These are phyloP conservation scores for Cladosporium phlei DNA, from an alignment of 2,329 filamentous ascomycete genomes.

Conservation along the genomic window DNA sequence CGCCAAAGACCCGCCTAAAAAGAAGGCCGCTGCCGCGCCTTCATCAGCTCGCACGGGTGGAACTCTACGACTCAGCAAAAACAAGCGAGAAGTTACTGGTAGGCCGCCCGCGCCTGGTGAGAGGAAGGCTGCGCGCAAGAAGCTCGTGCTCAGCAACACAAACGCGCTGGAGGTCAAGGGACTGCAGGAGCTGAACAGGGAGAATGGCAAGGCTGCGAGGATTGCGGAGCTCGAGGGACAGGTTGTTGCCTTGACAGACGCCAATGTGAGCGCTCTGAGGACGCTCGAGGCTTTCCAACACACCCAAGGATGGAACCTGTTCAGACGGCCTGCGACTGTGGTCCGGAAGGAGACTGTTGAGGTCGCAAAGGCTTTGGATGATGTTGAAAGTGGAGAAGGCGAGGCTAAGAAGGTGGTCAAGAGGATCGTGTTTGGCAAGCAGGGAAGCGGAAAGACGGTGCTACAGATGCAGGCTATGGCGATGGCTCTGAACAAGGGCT, in stretches of 20 bases:
- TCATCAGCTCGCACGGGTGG: conserved; percentile 19
- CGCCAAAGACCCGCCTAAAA: conserved; percentile 28
- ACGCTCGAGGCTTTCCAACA: conserved; percentile 86
- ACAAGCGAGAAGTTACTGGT: conserved; percentile 23
- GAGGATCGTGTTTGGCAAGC: conserved; percentile 67
- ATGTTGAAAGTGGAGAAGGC: conserved; percentile 32
- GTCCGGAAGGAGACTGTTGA: conserved; percentile 73
- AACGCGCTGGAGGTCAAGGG: conserved; percentile 77
- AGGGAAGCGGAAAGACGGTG: conserved; percentile 79
- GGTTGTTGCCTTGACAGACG: conserved; percentile 64
- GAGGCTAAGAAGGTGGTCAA: conserved; percentile 51
- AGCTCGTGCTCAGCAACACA: conserved; percentile 87
- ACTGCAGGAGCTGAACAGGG: conserved; percentile 56
- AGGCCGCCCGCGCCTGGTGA: conserved; percentile 57
- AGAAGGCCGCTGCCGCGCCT: conserved; percentile 23
- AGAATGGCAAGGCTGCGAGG: conserved; percentile 40
- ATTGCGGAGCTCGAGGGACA: conserved; percentile 51
- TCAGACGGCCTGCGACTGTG: conserved; percentile 73
- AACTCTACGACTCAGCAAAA: conserved; percentile 29
- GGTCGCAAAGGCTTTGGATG: conserved; percentile 50
- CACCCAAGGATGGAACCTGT: conserved; percentile 82
- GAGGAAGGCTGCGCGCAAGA: conserved; percentile 80
- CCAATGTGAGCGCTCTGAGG: conserved; percentile 72
- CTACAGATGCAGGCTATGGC: conserved; percentile 77
- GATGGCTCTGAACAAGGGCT: conserved; percentile 74